These are phyloP conservation scores for Dendrobium nobile DNA, from an alignment of 106 monocot genomes.

Conservation along the genomic window DNA sequence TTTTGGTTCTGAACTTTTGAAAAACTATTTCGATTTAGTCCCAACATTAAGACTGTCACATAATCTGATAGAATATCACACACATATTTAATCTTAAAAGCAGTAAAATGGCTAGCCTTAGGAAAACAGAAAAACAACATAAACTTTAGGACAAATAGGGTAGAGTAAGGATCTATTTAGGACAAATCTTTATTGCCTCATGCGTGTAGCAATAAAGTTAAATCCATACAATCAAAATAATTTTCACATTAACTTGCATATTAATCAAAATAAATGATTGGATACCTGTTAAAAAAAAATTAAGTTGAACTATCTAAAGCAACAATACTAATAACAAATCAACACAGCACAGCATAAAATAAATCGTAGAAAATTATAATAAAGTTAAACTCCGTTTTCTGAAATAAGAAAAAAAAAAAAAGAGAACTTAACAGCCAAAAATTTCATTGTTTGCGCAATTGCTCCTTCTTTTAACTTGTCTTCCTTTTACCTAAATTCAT, in stretches of 20 bases:
- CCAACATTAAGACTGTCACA: too few relatives aligned
- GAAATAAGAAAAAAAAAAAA: not conserved
- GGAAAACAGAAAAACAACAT: too few relatives aligned
- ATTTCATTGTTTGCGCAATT: too few relatives aligned
- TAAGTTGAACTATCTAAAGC: not conserved
- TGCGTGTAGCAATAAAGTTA: constrained; percentile 74
- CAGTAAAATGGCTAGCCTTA: too few relatives aligned
- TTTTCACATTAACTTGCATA: not conserved
- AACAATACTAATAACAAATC: not conserved
- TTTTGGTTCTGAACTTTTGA: too few relatives aligned
- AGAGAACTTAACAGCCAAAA: not conserved
- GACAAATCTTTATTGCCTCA: constrained; percentile 99
- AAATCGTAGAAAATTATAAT: not conserved
- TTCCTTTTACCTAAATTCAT: too few relatives aligned
- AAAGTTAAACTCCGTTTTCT: not conserved
- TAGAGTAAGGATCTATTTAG: too few relatives aligned
- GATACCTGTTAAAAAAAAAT: not conserved
- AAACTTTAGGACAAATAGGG: too few relatives aligned
- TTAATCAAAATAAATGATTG: not conserved
- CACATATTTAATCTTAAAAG: too few relatives aligned
- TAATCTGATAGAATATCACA: too few relatives aligned
- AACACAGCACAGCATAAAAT: not conserved
- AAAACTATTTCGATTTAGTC: too few relatives aligned
- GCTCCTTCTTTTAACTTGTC: too few relatives aligned
- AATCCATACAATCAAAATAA: constrained; percentile 37